Evolutionary conservation across 2,329 filamentous ascomycete genomes (phyloP).

Genomic region (Nothomitra cinnamomea): DNA sequence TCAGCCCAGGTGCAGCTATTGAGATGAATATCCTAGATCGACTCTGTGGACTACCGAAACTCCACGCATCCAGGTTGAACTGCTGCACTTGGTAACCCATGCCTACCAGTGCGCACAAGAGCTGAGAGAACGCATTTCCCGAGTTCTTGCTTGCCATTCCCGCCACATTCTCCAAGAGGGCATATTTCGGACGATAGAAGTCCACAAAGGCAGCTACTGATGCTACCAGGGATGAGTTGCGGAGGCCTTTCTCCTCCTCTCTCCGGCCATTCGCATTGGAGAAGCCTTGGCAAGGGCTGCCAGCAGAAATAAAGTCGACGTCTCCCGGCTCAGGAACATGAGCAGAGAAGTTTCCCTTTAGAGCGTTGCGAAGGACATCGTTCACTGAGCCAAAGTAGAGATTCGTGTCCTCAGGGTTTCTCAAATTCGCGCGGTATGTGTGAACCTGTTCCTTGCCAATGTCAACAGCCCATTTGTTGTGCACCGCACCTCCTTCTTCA

Average conservation of each 20-base stretch:
- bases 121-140: constrained; percentile 51
- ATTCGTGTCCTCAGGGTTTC: constrained; percentile 24
- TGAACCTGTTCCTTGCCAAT: constrained; percentile 45
- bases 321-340: constrained; percentile 41
- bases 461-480: constrained; percentile 54
- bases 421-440: constrained; percentile 53
- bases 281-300: constrained; percentile 65
- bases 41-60: constrained; percentile 46
- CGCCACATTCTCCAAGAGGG: constrained; percentile 60
- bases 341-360: constrained; percentile 31
- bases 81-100: constrained; percentile 62
- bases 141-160: constrained; percentile 16
- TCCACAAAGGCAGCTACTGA: constrained; percentile 62
- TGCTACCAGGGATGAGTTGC: constrained; percentile 61
- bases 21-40: constrained; percentile 53
- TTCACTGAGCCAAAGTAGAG: constrained; percentile 59
- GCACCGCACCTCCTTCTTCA: constrained; percentile 49
- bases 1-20: constrained; percentile 49
- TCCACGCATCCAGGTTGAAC: constrained; percentile 51
- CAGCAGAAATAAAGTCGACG: constrained; percentile 53
- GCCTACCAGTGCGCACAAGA: constrained; percentile 55
- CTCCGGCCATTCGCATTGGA: constrained; percentile 44
- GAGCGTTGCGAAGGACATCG: constrained; percentile 39
- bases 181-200: constrained; percentile 57
- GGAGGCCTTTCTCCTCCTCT: constrained; percentile 36